Conservation (phyloP, 108 stramenopile species). For the Mayamaea pseudoterrestris region DNA sequence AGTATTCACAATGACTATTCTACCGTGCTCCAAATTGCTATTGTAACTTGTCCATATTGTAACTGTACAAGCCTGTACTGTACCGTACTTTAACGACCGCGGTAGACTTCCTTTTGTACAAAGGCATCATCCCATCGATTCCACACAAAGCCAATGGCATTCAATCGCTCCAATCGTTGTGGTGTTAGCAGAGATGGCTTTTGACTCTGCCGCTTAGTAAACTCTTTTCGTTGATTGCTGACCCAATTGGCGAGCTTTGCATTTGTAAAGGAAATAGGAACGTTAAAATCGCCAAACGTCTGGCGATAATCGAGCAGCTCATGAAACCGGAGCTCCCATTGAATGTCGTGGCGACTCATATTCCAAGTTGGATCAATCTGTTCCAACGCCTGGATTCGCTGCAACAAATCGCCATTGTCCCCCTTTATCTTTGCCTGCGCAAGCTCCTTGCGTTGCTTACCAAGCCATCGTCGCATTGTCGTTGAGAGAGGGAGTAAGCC, state of each 20-base stretch:
- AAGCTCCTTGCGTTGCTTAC: slow-evolving; percentile 1
- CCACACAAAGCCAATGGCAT: slow-evolving; percentile 38
- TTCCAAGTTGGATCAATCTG: slow-evolving; percentile 14
- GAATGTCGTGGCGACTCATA: slow-evolving; percentile 13
- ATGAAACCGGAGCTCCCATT: slow-evolving; percentile 38
- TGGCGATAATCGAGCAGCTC: slow-evolving; percentile 31
- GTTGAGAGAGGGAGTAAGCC: background rate
- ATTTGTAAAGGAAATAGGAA: slow-evolving; percentile 34
- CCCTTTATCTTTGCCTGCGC: slow-evolving; percentile 11
- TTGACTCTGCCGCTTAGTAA: slow-evolving; percentile 17
- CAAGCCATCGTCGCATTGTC: background rate
- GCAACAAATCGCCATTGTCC: slow-evolving; percentile 12
- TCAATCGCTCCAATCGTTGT: slow-evolving; percentile 23
- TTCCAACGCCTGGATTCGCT: slow-evolving; percentile 7
- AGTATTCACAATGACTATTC: too few relatives aligned
- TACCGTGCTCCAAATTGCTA: too few relatives aligned
- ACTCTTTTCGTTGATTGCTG: slow-evolving; percentile 37
- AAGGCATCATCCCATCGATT: slow-evolving; percentile 36
- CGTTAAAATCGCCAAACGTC: slow-evolving; percentile 27
- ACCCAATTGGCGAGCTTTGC: slow-evolving; percentile 44
- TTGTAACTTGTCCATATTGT: too few relatives aligned
- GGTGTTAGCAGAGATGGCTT: slow-evolving; percentile 10
- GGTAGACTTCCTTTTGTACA: slow-evolving; percentile 7
- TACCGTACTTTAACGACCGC: too few relatives aligned
- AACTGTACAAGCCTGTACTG: too few relatives aligned